phyloP scores from a whole-genome alignment of 2,329 filamentous ascomycete species.

The Ophiosphaerella korrae region DNA sequence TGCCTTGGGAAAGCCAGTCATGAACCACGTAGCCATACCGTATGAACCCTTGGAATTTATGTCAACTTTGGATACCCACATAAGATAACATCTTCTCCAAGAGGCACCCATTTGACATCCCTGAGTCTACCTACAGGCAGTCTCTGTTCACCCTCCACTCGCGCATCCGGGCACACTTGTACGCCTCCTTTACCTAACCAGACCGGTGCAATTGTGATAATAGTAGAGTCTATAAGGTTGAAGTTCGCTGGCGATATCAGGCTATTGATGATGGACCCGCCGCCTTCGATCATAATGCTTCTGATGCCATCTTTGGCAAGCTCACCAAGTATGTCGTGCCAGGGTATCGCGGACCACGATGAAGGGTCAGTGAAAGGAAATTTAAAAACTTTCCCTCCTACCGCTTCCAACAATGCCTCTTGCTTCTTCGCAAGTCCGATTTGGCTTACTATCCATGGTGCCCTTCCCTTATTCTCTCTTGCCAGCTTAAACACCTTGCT shows the following conservation, averaged over 20 bases:
- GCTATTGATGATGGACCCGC: conserved; percentile 79
- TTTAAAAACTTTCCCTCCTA: conserved; percentile 32
- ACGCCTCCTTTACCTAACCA: conserved; percentile 89
- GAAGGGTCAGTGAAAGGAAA: not conserved
- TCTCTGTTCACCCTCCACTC: conserved; percentile 53
- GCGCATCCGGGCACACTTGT: conserved; percentile 71
- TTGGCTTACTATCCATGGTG: conserved; percentile 69
- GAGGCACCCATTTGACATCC: conserved; percentile 73
- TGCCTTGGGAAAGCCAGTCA: conserved; percentile 33
- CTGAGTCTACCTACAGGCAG: conserved; percentile 68
- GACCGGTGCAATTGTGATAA: conserved; percentile 86
- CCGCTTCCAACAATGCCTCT: conserved; percentile 40
- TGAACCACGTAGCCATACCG: no score
- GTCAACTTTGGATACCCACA: conserved; percentile 58
- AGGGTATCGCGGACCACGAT: conserved; percentile 43
- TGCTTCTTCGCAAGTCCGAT: conserved; percentile 15
- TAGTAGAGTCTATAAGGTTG: conserved; percentile 73
- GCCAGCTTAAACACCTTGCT: conserved; percentile 72
- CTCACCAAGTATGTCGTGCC: conserved; percentile 66
- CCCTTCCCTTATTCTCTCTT: conserved; percentile 68
- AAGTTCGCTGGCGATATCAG: conserved; percentile 69
- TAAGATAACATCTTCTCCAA: conserved; percentile 83
- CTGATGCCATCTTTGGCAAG: conserved; percentile 65
- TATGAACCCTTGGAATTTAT: no score
- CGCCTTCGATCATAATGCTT: conserved; percentile 93